Percentiles rank a stretch among this genome's conserved stretches.
Evolutionary conservation across 2,329 filamentous ascomycete genomes (phyloP).

Genomic region (Epichloe glyceriae): DNA sequence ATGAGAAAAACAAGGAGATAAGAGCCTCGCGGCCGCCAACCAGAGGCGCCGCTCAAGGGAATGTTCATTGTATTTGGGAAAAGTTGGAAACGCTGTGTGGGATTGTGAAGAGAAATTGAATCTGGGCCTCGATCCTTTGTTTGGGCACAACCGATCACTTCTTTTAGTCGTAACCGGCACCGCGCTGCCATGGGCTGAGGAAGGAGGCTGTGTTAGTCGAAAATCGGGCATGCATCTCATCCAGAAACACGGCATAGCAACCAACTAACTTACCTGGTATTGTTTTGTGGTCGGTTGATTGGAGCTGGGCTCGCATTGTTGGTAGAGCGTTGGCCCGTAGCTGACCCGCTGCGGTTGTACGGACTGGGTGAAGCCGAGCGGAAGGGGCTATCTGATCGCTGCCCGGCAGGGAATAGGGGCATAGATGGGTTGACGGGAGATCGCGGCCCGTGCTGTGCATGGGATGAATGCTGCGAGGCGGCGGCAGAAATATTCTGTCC

Average conservation of each 20-base stretch:
- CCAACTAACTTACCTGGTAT: constrained; percentile 23
- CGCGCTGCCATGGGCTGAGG: constrained; percentile 31
- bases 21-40: background rate
- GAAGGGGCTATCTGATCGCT: constrained; percentile 23
- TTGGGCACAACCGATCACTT: background rate
- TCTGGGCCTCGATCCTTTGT: background rate
- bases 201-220: constrained; percentile 8
- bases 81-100: background rate
- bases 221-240: no score
- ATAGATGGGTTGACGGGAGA: constrained; percentile 30
- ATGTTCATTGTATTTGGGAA: background rate
- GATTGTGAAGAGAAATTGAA: no score
- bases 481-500: constrained; percentile 12
- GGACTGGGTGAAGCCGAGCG: constrained; percentile 23
- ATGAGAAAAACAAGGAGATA: background rate
- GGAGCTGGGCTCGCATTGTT: constrained; percentile 21
- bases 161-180: constrained; percentile 29
- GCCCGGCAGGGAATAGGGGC: constrained; percentile 28
- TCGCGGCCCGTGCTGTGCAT: constrained; percentile 8
- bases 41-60: background rate
- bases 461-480: constrained; percentile 21
- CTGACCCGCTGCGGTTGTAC: constrained; percentile 12
- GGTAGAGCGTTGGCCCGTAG: constrained; percentile 15
- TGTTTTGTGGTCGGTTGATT: constrained; percentile 24
- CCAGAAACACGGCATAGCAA: no score